Evolutionary conservation across 139 green algal species (phyloP), one percentile per base, ranked within the genome.

Genomic region (Asterochloris erici): DNA sequence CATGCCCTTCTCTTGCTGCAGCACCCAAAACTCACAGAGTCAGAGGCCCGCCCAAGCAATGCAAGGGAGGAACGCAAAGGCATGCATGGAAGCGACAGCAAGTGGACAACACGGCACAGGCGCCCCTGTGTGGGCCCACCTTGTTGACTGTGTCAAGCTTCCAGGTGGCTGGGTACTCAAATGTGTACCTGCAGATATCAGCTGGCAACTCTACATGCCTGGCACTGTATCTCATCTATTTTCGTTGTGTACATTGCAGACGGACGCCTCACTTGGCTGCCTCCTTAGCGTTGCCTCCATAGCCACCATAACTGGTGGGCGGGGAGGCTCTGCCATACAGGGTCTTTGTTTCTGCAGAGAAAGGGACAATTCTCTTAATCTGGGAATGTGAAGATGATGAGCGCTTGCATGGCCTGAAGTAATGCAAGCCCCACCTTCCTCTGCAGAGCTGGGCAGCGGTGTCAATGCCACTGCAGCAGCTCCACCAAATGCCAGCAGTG

Each of bases 1-100:
- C 24, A 93, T 97, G 81, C 94, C 94, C 88, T 97, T 97, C 85
- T 97, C 89, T 23, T 90, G 83, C 88, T 94, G 82, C 82, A 86
- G 16, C 14, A 71, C 66, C 66, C 17, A 71, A 24, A 4, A 9
- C 66, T 26, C 17, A 24, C 21, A 26, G 66, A 71, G 66, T 71
- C 66, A 71, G 19, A 71, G 66, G 21, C 66, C 66, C 17, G 19
- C 17, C 21, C 19, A 21, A 71, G 19, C 21, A 26, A 24, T 26
- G 19, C 66, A 71, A 70, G 19, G 21, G 17, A 71, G 21, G 66
- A 71, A 4, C 10, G 66, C 66, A 71, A 71, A 71, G 66, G 66
- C 19, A 71, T 24, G 19, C 21, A 24, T 26, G 19, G 4, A 71
- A 24, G 21, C 66, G 17, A 71, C 9, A 4, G 66, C 19, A 71